These are phyloP conservation scores for Fusarium duplospermum DNA, from an alignment of 2,329 filamentous ascomycete species.

Conservation along the genomic window DNA sequence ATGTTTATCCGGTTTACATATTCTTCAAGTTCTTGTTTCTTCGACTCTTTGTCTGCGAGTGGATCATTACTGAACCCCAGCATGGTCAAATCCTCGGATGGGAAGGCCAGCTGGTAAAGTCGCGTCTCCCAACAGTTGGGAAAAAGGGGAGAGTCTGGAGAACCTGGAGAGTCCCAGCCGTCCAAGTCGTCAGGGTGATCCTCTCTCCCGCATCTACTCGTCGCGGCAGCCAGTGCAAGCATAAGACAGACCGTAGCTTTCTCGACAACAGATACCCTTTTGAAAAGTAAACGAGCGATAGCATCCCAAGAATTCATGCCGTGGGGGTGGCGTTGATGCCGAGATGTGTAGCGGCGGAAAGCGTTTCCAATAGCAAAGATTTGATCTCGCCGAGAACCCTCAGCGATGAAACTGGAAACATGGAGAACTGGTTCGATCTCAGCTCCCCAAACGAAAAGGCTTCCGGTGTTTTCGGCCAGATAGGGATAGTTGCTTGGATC, in stretches of 20 bases:
- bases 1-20: no score
- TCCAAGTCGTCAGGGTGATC: neutral
- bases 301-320: no score
- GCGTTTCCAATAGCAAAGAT: no score
- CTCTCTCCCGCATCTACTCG: fast-evolving
- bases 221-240: fast-evolving
- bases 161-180: neutral
- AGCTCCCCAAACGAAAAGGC: neutral
- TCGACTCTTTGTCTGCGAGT: neutral
- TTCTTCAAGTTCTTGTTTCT: neutral
- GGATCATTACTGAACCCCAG: neutral
- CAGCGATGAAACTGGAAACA: no score
- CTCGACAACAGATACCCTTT: no score
- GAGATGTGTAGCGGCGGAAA: no score
- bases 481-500: neutral
- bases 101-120: neutral
- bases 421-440: neutral
- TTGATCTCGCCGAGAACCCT: no score
- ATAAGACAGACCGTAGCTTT: neutral
- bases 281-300: no score
- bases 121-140: neutral
- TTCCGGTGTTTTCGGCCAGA: neutral
- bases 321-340: no score
- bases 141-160: neutral
- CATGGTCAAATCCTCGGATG: no score